Conservation (phyloP, 805 yeast genomes). For the Kodamaea leandrae region DNA sequence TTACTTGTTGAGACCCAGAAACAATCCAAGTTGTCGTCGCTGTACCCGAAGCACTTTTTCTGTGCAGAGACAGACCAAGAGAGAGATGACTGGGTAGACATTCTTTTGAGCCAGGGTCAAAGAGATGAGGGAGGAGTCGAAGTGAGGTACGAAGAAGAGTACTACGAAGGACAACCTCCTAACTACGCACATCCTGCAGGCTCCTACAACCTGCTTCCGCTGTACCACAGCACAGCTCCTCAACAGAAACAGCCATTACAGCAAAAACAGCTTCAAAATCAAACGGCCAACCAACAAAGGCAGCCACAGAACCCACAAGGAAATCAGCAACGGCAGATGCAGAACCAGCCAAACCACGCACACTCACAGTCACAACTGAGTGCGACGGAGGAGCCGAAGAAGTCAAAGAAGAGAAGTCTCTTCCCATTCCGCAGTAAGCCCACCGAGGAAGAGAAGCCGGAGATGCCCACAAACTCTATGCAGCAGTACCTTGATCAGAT, state of each 20-base stretch:
- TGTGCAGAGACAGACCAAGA: conserved; percentile 81
- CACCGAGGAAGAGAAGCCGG: neutral
- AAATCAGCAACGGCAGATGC: neutral
- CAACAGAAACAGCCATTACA: neutral
- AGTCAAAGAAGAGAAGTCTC: conserved; percentile 53
- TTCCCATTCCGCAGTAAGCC: conserved; percentile 51
- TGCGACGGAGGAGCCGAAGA: conserved; percentile 24
- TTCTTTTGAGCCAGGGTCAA: conserved; percentile 21
- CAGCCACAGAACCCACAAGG: neutral
- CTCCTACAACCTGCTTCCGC: neutral
- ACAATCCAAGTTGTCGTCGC: conserved; percentile 30
- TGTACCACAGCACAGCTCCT: neutral
- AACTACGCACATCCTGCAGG: neutral
- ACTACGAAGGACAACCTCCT: neutral
- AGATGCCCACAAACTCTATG: conserved; percentile 12
- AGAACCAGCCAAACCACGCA: neutral
- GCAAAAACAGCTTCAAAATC: neutral
- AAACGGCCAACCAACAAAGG: too few relatives aligned
- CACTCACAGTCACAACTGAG: neutral
- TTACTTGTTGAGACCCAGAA: conserved; percentile 47
- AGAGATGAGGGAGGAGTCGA: neutral
- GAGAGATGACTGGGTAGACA: conserved; percentile 67
- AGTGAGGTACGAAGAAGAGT: neutral
- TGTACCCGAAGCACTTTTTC: conserved; percentile 55
- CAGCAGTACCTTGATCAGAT: conserved; percentile 33